Conservation (phyloP, 2,329 filamentous ascomycete genomes). For the Penicillium sclerotiorum region DNA sequence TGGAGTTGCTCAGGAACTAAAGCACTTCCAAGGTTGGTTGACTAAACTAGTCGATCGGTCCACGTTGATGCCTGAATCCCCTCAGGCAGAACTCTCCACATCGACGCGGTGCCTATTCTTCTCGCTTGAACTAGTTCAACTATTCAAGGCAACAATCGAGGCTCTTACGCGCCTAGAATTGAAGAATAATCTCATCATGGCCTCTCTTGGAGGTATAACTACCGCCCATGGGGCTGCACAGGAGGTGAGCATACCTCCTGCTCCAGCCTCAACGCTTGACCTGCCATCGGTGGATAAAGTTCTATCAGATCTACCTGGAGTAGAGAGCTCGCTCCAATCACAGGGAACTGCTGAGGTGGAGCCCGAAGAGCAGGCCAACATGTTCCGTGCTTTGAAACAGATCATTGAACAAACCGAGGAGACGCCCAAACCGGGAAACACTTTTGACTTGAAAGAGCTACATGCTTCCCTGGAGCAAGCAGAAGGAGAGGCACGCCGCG, state of each 20-base stretch:
- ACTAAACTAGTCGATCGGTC: no score
- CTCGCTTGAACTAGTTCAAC: constrained; percentile 4
- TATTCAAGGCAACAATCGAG: constrained; percentile 8
- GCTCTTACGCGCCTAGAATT: not conserved
- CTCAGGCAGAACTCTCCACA: constrained; percentile 20
- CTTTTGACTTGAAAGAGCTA: constrained; percentile 32
- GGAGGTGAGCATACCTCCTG: constrained; percentile 4
- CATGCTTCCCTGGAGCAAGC: constrained; percentile 33
- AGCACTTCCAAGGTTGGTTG: no score
- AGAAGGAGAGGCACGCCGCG: constrained; percentile 28
- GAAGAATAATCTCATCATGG: constrained; percentile 13
- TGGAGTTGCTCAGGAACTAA: no score
- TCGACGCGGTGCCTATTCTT: constrained; percentile 4
- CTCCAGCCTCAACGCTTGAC: constrained; percentile 15
- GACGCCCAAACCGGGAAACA: constrained; percentile 24
- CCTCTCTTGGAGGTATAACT: constrained; percentile 16
- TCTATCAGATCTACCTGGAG: constrained; percentile 25
- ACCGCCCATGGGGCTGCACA: constrained; percentile 6
- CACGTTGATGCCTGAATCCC: constrained; percentile 21
- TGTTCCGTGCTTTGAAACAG: constrained; percentile 38
- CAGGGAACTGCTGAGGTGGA: constrained; percentile 21
- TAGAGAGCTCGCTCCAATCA: constrained; percentile 23
- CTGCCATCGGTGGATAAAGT: constrained; percentile 31
- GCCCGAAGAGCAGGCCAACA: constrained; percentile 33
- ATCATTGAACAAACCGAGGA: constrained; percentile 30